A percentile compares a stretch with the other conserved stretches of the same genome.
Conservation (phyloP, 768 basidiomycete species). For the Pulveroboletus frians region DNA sequence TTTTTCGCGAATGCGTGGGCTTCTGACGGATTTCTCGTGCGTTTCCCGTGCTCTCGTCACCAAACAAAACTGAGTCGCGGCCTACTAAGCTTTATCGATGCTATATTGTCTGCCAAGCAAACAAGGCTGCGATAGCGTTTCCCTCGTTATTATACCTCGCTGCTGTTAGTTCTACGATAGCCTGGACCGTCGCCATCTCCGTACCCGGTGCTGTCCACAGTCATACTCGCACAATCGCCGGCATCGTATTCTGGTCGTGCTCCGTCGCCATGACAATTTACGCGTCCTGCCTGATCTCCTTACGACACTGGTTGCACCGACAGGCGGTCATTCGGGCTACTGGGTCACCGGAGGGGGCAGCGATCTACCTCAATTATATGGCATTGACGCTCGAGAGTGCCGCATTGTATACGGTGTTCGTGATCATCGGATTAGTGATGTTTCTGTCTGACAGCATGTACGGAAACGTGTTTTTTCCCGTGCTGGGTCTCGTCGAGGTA, state of each 20-base stretch:
- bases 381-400: slow-evolving; percentile 25
- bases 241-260: no score
- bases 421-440: slow-evolving; percentile 7
- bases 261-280: no score
- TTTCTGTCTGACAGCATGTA: slow-evolving; percentile 20
- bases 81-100: slow-evolving; percentile 20
- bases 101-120: no score
- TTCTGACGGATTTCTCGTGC: slow-evolving; percentile 22
- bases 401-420: slow-evolving; percentile 12
- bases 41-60: not conserved
- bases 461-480: slow-evolving; percentile 20
- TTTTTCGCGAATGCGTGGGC: slow-evolving; percentile 23
- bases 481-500: slow-evolving; percentile 19
- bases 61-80: not conserved
- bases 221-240: slow-evolving; percentile 6
- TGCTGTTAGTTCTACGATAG: slow-evolving; percentile 12
- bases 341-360: slow-evolving; percentile 11
- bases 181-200: slow-evolving; percentile 13
- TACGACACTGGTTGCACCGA: slow-evolving; percentile 18
- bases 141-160: slow-evolving; percentile 14
- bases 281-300: no score
- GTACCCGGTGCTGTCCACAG: slow-evolving; percentile 16
- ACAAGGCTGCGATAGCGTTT: not conserved
- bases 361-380: slow-evolving; percentile 21
- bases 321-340: slow-evolving; percentile 8